Base-by-base conservation (phyloP, 2,329 filamentous ascomycete species). In the Xylariaceae sp. region DNA sequence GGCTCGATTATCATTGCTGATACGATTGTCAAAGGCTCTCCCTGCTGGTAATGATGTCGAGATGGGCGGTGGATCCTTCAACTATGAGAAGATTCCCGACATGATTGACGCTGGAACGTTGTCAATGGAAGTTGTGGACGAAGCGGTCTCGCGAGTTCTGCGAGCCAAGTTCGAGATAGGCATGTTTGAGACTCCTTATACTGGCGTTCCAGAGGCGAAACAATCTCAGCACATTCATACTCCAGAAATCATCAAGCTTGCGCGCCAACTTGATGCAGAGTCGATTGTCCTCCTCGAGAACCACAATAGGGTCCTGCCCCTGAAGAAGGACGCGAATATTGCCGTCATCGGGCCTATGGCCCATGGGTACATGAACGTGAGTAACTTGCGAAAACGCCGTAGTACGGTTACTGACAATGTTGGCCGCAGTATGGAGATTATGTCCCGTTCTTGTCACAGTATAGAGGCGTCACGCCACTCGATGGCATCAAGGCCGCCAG, bases 311-410 rank as follows among this genome's bases (percentile, higher is more conserved):
- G 68, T 76, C 2, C 74, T 86, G 6, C 83, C 83, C 0, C 63
- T 86, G 51, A 80, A 78, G 63, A 89, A 87, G 69, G 78, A 82
- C 6, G 86, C 85, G n/a, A 85, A 82, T 13, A 79, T 90, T 59
- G 87, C 87, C 3, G 85, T 91, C 13, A 88, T 91, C 66, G 88
- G 88, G 0, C 88, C 88, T 1, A 90, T 91, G 84, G 88, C 85
- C 1, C 82, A 88, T 65, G 85, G 83, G 0, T 88, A 80, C 64
- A 85, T 89, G 78, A 89, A 89, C 67, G 83, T 85, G 66, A 74
- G 81, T 75, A 7, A 30, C 35, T 35, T 30, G 23, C 51, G 13
- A 8, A 41, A n/a, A 2, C 3, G 4, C 7, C 2, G 18, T 18
- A 39, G 6, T 47, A 49, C 41, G 10, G 51, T 34, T 6, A 54